A percentile compares a stretch with the other conserved stretches of the same genome.
Conservation (phyloP, 495 filamentous ascomycete species). For the Filosporella fistucella region DNA sequence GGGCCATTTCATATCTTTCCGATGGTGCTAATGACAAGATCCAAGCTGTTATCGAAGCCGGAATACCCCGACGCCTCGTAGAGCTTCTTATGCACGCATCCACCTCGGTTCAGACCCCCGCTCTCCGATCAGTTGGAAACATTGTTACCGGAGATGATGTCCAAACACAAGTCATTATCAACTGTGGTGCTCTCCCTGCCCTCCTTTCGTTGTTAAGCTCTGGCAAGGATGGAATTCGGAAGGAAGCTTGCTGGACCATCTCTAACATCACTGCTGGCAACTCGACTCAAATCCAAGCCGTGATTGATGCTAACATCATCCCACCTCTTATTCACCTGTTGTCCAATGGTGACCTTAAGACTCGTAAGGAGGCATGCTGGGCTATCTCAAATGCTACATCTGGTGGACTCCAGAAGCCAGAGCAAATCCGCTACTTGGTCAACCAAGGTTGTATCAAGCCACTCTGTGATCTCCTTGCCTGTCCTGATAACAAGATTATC, state of each 20-base stretch:
- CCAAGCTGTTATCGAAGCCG: slow-evolving; percentile 97
- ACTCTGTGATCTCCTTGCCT: slow-evolving; percentile 90
- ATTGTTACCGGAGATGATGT: slow-evolving; percentile 99
- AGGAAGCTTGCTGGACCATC: slow-evolving; percentile 99
- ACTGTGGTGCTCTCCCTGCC: slow-evolving; percentile 90
- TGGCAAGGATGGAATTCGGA: slow-evolving; percentile 97
- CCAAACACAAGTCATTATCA: slow-evolving; percentile 99
- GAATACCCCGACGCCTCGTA: slow-evolving; percentile 93
- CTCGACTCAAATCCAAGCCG: slow-evolving; percentile 94
- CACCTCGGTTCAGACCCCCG: slow-evolving; percentile 96
- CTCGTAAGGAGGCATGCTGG: slow-evolving; percentile 99
- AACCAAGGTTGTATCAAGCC: slow-evolving; percentile 93
- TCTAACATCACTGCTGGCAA: slow-evolving; percentile 99
- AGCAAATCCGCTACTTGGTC: slow-evolving; percentile 96
- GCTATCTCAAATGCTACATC: slow-evolving; percentile 99
- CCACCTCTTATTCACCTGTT: slow-evolving; percentile 93
- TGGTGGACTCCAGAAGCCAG: slow-evolving; percentile 95
- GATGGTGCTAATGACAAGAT: slow-evolving; percentile 99
- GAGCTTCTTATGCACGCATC: slow-evolving; percentile 99
- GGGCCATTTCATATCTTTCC: slow-evolving; percentile 99
- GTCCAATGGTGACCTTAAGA: slow-evolving; percentile 97
- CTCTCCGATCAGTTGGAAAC: slow-evolving; percentile 95
- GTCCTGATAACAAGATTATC: slow-evolving; percentile 99
- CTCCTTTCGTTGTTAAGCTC: slow-evolving; percentile 90
- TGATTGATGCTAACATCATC: slow-evolving; percentile 96